These are phyloP conservation scores for Paecilomyces dactylethromorphus DNA, from an alignment of 2,329 filamentous ascomycete genomes.

Conservation along the genomic window DNA sequence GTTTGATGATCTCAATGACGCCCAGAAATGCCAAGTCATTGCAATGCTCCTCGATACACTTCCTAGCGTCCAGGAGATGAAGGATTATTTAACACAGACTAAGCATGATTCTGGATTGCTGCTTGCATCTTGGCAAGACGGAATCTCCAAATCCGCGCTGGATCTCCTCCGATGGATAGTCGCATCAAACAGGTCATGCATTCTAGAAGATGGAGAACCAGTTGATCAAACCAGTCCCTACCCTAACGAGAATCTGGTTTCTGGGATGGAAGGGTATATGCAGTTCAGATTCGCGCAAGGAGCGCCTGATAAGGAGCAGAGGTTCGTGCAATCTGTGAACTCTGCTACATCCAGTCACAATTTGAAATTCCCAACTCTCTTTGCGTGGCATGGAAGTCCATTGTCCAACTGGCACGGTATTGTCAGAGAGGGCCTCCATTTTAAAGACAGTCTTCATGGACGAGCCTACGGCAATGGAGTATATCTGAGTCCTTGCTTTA, in stretches of 20 bases:
- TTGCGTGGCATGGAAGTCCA: constrained; percentile 79
- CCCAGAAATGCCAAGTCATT: constrained; percentile 24
- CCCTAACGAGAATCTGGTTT: constrained; percentile 46
- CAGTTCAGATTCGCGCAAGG: constrained; percentile 88
- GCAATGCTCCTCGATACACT: constrained; percentile 31
- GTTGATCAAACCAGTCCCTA: constrained; percentile 5
- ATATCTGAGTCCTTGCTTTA: constrained; percentile 64
- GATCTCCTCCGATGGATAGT: constrained; percentile 79
- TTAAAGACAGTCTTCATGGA: constrained; percentile 55
- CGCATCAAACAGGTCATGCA: constrained; percentile 81
- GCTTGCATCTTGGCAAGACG: constrained; percentile 50
- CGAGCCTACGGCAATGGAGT: constrained; percentile 72
- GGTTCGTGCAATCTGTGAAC: constrained; percentile 61
- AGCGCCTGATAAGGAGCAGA: constrained; percentile 75
- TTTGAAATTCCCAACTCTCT: constrained; percentile 59
- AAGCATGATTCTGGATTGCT: constrained; percentile 28
- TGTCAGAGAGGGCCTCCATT: constrained; percentile 74
- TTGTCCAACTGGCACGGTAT: constrained; percentile 85
- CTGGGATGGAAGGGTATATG: constrained; percentile 60
- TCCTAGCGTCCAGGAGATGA: constrained; percentile 35
- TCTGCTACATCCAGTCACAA: constrained; percentile 27
- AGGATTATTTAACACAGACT: constrained; percentile 35
- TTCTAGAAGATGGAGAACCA: constrained; percentile 61
- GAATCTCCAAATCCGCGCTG: constrained; percentile 59
- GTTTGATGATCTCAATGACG: constrained; percentile 31